These are phyloP conservation scores for Gentiana straminea DNA, from an alignment of 257 asterid species.

Conservation along the genomic window DNA sequence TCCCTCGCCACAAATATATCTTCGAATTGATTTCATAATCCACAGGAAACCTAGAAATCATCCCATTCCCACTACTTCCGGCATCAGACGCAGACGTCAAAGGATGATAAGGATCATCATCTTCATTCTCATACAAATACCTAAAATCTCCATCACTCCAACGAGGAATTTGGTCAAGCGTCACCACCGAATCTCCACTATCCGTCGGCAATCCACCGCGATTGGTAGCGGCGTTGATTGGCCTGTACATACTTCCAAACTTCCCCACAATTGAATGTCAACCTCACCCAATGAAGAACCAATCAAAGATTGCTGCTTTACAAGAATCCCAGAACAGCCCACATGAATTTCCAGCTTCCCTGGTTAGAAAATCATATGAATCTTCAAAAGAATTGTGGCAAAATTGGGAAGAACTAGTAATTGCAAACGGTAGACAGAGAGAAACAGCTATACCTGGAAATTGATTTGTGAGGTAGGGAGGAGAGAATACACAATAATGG, in stretches of 20 bases:
- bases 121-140: slow-evolving; percentile 61
- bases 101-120: slow-evolving; percentile 58
- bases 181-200: slow-evolving; percentile 66
- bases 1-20: slow-evolving; percentile 92
- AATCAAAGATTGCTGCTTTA: neutral
- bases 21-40: slow-evolving; percentile 68
- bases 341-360: slow-evolving; percentile 3
- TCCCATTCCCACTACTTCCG: slow-evolving; percentile 53
- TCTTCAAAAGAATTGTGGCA: no score
- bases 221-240: slow-evolving; percentile 48
- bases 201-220: slow-evolving; percentile 70
- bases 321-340: neutral
- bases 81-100: slow-evolving; percentile 57
- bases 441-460: no score
- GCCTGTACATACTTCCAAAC: slow-evolving; percentile 35
- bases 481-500: no score
- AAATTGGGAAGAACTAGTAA: no score
- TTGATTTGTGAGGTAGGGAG: no score
- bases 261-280: slow-evolving; percentile 16
- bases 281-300: slow-evolving; percentile 10
- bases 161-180: slow-evolving; percentile 67
- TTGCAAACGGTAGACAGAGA: no score
- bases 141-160: slow-evolving; percentile 75
- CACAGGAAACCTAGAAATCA: slow-evolving; percentile 63
- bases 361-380: no score